These are phyloP conservation scores for Fusarium siculi DNA, from an alignment of 2,329 filamentous ascomycete species.

Conservation along the genomic window DNA sequence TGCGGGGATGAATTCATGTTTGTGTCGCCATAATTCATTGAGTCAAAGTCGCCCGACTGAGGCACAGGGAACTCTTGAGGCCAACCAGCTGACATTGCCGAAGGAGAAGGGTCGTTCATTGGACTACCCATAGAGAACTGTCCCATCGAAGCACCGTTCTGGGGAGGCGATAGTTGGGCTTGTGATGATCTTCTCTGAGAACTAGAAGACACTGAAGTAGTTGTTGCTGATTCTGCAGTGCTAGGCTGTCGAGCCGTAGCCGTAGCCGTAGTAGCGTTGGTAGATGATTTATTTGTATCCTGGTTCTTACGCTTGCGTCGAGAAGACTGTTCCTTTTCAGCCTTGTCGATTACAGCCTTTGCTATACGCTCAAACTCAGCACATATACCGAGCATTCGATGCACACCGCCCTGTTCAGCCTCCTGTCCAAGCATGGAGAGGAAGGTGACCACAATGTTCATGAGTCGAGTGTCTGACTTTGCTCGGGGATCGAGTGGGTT, in stretches of 20 bases:
- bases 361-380: slow-evolving; percentile 97
- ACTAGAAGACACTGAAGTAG: slow-evolving; percentile 6
- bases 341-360: slow-evolving; percentile 88
- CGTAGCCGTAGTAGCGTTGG: slow-evolving; percentile 16
- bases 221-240: slow-evolving; percentile 8
- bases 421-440: slow-evolving; percentile 89
- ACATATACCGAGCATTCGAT: slow-evolving; percentile 92
- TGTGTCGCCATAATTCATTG: slow-evolving; percentile 56
- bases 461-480: slow-evolving; percentile 87
- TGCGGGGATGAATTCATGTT: slow-evolving; percentile 51
- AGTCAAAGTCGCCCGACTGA: slow-evolving; percentile 54
- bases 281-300: slow-evolving; percentile 51
- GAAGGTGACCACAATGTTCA: slow-evolving; percentile 94
- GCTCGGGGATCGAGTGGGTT: slow-evolving; percentile 92
- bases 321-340: slow-evolving; percentile 83
- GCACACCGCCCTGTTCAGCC: slow-evolving; percentile 88
- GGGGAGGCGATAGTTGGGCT: slow-evolving; percentile 45
- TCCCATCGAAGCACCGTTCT: slow-evolving; percentile 36
- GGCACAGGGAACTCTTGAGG: slow-evolving; percentile 56
- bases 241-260: slow-evolving; percentile 26
- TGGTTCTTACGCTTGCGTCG: slow-evolving; percentile 86
- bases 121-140: slow-evolving; percentile 40
- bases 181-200: slow-evolving; percentile 27
- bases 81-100: slow-evolving; percentile 58
- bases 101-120: slow-evolving; percentile 57